These are phyloP conservation scores for Nakataea oryzae DNA, from an alignment of 2,329 filamentous ascomycete species.

Conservation along the genomic window DNA sequence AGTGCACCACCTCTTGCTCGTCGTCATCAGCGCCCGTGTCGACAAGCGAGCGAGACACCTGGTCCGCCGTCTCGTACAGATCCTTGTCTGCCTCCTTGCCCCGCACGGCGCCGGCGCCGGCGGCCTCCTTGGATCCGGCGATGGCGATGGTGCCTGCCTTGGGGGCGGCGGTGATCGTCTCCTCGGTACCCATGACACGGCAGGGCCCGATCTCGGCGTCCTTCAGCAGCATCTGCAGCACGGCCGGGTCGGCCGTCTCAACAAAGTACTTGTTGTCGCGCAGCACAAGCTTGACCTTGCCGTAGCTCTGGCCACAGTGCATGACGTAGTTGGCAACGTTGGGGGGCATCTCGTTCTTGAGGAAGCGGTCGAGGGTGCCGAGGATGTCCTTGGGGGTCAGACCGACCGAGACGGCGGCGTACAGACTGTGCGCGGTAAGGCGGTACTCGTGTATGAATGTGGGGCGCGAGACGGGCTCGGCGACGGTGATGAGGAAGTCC, in stretches of 20 bases:
- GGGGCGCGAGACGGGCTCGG: slow-evolving; percentile 79
- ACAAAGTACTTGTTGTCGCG: slow-evolving; percentile 89
- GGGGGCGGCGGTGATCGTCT: slow-evolving; percentile 65
- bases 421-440: slow-evolving; percentile 80
- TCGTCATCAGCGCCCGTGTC: background rate
- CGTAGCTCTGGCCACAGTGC: slow-evolving; percentile 80
- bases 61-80: background rate
- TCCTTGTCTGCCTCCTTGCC: background rate
- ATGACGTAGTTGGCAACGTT: slow-evolving; percentile 66
- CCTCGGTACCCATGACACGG: slow-evolving; percentile 53
- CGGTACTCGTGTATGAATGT: slow-evolving; percentile 87
- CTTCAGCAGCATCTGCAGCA: slow-evolving; percentile 71
- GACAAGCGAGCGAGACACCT: background rate
- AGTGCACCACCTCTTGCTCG: slow-evolving; percentile 72
- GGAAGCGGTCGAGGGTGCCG: slow-evolving; percentile 71
- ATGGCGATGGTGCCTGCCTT: slow-evolving; percentile 78
- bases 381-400: slow-evolving; percentile 80
- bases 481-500: slow-evolving; percentile 87
- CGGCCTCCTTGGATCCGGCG: slow-evolving; percentile 81
- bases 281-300: slow-evolving; percentile 84
- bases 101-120: slow-evolving; percentile 33
- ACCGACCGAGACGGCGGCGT: slow-evolving; percentile 86
- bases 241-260: slow-evolving; percentile 76
- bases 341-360: slow-evolving; percentile 74
- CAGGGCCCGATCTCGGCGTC: slow-evolving; percentile 74